These are phyloP conservation scores for Mycena belliarum DNA, from an alignment of 768 basidiomycete species.

Conservation along the genomic window DNA sequence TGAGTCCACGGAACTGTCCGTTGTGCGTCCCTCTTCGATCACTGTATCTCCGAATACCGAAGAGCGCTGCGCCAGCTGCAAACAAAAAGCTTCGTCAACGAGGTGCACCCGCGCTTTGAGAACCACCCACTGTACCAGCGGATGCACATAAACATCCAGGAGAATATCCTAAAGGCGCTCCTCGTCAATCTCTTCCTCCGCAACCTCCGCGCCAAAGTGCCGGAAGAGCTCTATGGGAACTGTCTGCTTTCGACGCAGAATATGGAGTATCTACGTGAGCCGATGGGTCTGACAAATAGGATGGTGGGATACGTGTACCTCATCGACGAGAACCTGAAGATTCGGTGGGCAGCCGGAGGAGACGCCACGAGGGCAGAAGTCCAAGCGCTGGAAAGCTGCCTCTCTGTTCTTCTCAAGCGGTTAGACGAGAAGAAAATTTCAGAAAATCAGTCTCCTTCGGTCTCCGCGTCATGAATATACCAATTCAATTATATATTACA, in stretches of 20 bases:
- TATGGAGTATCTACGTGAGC: constrained; percentile 82
- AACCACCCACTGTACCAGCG: constrained; percentile 67
- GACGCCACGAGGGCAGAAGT: constrained; percentile 78
- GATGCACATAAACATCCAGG: constrained; percentile 90
- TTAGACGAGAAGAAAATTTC: constrained; percentile 37
- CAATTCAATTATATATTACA: no score
- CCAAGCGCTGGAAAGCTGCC: constrained; percentile 65
- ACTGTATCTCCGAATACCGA: not conserved
- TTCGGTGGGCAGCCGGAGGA: constrained; percentile 92
- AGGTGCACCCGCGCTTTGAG: constrained; percentile 53
- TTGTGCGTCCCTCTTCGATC: constrained; percentile 49
- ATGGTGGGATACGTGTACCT: constrained; percentile 92
- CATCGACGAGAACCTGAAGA: constrained; percentile 79
- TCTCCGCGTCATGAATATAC: not conserved
- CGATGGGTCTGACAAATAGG: constrained; percentile 86
- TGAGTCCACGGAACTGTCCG: constrained; percentile 85
- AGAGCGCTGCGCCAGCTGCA: constrained; percentile 60
- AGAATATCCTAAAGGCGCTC: constrained; percentile 89
- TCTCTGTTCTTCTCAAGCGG: constrained; percentile 67
- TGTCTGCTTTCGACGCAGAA: constrained; percentile 84
- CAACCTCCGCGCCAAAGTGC: constrained; percentile 67
- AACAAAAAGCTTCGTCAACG: constrained; percentile 65
- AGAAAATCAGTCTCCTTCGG: constrained; percentile 6
- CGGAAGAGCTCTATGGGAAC: constrained; percentile 60
- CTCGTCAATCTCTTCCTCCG: constrained; percentile 85